These are phyloP conservation scores for Penicillium alfredii DNA, from an alignment of 495 filamentous ascomycete genomes.

Conservation along the genomic window DNA sequence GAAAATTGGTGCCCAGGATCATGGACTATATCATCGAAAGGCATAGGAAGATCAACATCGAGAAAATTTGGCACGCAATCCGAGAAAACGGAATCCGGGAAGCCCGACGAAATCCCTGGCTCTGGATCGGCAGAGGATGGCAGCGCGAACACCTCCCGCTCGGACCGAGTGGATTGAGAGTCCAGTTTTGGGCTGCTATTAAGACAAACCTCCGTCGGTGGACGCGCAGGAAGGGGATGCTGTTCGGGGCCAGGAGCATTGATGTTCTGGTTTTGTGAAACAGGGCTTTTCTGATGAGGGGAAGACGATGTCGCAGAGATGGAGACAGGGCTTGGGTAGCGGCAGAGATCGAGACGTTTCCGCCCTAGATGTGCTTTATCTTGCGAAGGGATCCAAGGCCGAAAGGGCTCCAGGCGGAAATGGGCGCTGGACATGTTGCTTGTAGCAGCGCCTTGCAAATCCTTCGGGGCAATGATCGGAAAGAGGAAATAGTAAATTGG, in stretches of 20 bases:
- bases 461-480: too few relatives aligned
- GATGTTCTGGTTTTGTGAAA: slow-evolving; percentile 1
- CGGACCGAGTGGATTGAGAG: slow-evolving; percentile 1
- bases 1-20: slow-evolving; percentile 1
- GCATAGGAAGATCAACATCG: slow-evolving; percentile 1
- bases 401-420: slow-evolving; percentile 3
- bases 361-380: slow-evolving; percentile 1
- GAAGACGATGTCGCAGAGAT: neutral
- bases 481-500: slow-evolving; percentile 1
- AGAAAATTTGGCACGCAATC: neutral
- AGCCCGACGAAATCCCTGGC: too few relatives aligned
- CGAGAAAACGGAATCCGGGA: slow-evolving; percentile 1
- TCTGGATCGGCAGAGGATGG: too few relatives aligned
- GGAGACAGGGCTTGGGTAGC: slow-evolving; percentile 1
- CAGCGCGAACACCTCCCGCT: slow-evolving; percentile 1
- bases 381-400: slow-evolving; percentile 1
- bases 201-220: slow-evolving; percentile 1
- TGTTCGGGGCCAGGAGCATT: neutral
- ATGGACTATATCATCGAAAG: neutral
- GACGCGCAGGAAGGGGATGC: slow-evolving; percentile 2
- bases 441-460: slow-evolving; percentile 1
- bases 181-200: slow-evolving; percentile 1
- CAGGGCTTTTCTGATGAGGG: neutral
- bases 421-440: slow-evolving; percentile 1
- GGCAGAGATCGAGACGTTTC: slow-evolving; percentile 1